Conservation (phyloP, 257 asterid species). For the Solanum ossicruentum region DNA sequence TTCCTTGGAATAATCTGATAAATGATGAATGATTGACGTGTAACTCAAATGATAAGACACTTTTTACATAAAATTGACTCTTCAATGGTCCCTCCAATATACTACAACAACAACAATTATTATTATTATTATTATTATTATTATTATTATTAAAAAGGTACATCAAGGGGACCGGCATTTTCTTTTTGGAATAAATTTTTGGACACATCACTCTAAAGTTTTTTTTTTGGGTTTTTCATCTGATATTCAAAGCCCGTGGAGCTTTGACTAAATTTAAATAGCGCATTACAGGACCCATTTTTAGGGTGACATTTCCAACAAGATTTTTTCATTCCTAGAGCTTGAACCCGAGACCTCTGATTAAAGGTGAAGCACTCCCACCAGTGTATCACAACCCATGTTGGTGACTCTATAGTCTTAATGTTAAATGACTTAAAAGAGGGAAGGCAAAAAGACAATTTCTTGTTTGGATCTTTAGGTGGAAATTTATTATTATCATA, state of each 20-base stretch:
- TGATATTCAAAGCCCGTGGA: too few relatives aligned
- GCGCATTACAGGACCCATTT: fast-evolving
- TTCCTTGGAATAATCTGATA: neutral
- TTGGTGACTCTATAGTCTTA: neutral
- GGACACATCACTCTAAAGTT: neutral
- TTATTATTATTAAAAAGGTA: neutral
- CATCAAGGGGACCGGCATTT: neutral
- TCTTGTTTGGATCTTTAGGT: neutral
- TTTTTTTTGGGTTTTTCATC: too few relatives aligned
- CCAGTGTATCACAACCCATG: too few relatives aligned
- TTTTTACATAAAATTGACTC: neutral
- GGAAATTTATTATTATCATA: neutral
- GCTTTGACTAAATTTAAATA: too few relatives aligned
- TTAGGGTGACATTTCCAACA: fast-evolving
- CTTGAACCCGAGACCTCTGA: too few relatives aligned
- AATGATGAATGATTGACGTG: neutral
- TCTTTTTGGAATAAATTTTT: neutral
- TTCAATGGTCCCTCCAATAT: neutral
- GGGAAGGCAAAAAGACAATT: neutral
- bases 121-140: neutral
- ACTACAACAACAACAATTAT: too few relatives aligned
- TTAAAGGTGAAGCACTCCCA: too few relatives aligned
- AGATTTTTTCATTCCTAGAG: too few relatives aligned
- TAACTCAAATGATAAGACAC: neutral
- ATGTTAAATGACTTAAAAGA: neutral